phyloP scores from a whole-genome alignment of 192 early-diverging fungal genomes.

The Podila verticillata region DNA sequence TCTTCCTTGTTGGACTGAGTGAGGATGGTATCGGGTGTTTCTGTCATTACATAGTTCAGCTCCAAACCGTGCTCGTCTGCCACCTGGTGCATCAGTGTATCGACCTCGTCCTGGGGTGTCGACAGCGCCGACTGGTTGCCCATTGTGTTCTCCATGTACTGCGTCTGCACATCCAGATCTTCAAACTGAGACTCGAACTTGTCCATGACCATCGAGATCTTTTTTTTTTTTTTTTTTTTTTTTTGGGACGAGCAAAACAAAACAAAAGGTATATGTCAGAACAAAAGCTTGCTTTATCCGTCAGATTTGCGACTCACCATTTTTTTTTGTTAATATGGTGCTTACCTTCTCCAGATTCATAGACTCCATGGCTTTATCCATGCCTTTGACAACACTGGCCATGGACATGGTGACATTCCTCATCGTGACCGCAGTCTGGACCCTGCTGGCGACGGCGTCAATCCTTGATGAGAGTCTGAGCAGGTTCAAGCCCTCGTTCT shows the following conservation, averaged over 20 bases:
- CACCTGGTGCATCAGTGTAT: slow-evolving; percentile 94
- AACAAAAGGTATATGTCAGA: neutral
- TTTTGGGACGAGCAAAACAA: neutral
- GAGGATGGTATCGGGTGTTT: slow-evolving; percentile 57
- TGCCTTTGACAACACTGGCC: slow-evolving; percentile 89
- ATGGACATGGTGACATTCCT: slow-evolving; percentile 81
- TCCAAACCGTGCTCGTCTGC: slow-evolving; percentile 97
- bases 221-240: neutral
- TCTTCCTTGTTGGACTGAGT: slow-evolving; percentile 56
- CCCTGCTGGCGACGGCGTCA: slow-evolving; percentile 89
- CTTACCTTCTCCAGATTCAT: slow-evolving; percentile 96
- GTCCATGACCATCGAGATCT: slow-evolving; percentile 99
- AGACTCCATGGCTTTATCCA: slow-evolving; percentile 92
- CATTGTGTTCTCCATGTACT: slow-evolving; percentile 97
- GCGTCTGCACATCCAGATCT: slow-evolving; percentile 96
- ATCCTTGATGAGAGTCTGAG: slow-evolving; percentile 89
- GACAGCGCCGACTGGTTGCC: slow-evolving; percentile 84
- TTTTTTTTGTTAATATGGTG: neutral
- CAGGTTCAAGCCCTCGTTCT: slow-evolving; percentile 92
- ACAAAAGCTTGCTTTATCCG: neutral
- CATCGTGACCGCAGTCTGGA: slow-evolving; percentile 97
- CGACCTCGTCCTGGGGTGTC: slow-evolving; percentile 92
- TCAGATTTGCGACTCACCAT: too few relatives aligned
- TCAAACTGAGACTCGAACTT: slow-evolving; percentile 97
- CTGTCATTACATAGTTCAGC: slow-evolving; percentile 75